phyloP scores from a whole-genome alignment of 495 filamentous ascomycete species.

The Rhypophila decipiens region DNA sequence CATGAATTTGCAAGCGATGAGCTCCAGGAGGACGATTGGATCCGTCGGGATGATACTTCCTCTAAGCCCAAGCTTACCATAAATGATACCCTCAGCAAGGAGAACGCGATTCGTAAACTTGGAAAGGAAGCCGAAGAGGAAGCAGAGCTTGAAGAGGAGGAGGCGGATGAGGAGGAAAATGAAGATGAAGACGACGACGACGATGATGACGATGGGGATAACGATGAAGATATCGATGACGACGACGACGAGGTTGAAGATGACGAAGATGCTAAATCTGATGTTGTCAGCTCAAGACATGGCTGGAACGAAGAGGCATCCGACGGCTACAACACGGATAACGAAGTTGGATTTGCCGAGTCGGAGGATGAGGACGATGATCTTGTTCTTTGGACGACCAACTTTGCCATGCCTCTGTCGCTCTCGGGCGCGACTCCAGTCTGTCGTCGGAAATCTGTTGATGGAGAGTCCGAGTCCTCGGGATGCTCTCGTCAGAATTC shows the following conservation, averaged over 20 bases:
- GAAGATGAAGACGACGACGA: constrained; percentile 48
- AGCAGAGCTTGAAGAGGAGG: constrained; percentile 64
- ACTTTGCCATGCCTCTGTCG: constrained; percentile 42
- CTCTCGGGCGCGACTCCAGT: constrained; percentile 32
- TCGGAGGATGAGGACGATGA: constrained; percentile 85
- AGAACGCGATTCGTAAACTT: constrained; percentile 78
- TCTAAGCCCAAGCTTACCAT: constrained; percentile 69
- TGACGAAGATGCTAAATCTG: constrained; percentile 29
- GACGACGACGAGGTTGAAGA: constrained; percentile 45
- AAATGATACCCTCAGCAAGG: constrained; percentile 82
- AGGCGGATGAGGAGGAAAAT: constrained; percentile 54
- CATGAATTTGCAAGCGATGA: constrained; percentile 88
- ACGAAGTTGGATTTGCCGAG: constrained; percentile 87
- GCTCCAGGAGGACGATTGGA: constrained; percentile 81
- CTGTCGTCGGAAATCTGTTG: constrained; percentile 32
- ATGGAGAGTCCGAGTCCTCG: constrained; percentile 37
- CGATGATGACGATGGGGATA: constrained; percentile 36
- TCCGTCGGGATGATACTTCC: constrained; percentile 52
- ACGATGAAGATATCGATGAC: constrained; percentile 37
- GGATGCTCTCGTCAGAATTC: constrained; percentile 17
- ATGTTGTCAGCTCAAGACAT: constrained; percentile 47
- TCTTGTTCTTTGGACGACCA: constrained; percentile 71
- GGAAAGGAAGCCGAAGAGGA: constrained; percentile 90
- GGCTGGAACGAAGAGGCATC: constrained; percentile 60
- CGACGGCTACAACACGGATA: constrained; percentile 88